Evolutionary conservation across 345 rosid genomes (phyloP), one percentile per base, ranked within the genome.

Genomic region (Erucastrum elatum): DNA sequence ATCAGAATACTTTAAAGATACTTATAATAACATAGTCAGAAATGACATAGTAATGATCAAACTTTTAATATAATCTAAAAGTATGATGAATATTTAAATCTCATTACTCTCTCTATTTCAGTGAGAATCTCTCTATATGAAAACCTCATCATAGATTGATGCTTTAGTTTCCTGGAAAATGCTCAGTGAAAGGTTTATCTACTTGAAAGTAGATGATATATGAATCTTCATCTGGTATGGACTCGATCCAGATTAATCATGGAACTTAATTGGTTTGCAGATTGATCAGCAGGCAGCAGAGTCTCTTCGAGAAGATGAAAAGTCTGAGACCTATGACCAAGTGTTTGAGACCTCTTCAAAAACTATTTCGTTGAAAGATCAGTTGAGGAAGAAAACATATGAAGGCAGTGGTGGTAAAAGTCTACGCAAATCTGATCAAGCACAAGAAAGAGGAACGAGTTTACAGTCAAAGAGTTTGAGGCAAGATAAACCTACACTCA

Each of bases 211-310:
- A 29, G 25, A 53, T 2, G 11, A n/a, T n/a, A n/a, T n/a, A n/a
- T n/a, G n/a, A n/a, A n/a, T n/a, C n/a, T 8, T 3, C 4, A 2
- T 0, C 12, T 5, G 13, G 3, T 9, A 41, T 41, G 13, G 12
- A 41, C 16, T 16, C 13, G 55, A 13, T 46, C 16, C 16, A 46
- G 16, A 13, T 13, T 46, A 46, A 46, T 41, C 49, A 41, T 41
- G 49, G n/a, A 10, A 41, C 49, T 41, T 41, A 9, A 41, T 41
- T 41, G 12, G 1, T 37, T 37, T 8, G 41, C 88, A 94, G 98
- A 87, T 94, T 77, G 97, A 94, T 83, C 95, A 92, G 82, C 95
- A 91, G 84, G 98, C 98, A 25, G 97, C 97, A 16, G 98, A 91
- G 53, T 90, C 98, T 56, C 87, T 94, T 61, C 81, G 89, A 59